phyloP scores from a whole-genome alignment of 2,329 filamentous ascomycete species.

The Fusarium neocosmosporiellum region DNA sequence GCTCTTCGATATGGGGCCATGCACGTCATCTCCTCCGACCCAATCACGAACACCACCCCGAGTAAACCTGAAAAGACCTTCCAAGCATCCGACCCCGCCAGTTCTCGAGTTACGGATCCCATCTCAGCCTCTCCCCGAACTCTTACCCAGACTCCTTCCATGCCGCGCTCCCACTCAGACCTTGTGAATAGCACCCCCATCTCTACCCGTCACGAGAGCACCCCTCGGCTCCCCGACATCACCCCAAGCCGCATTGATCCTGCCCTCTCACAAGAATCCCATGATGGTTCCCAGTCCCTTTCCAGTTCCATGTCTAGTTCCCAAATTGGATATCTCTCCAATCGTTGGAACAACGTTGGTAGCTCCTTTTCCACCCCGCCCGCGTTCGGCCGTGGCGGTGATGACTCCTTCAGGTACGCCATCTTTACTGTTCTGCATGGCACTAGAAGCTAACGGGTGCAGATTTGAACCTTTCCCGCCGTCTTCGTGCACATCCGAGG shows the following conservation, averaged over 20 bases:
- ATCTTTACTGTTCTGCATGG: background rate
- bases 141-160: constrained; percentile 42
- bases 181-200: constrained; percentile 42
- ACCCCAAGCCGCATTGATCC: constrained; percentile 42
- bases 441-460: constrained; percentile 14
- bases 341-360: constrained; percentile 64
- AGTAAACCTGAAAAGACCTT: constrained; percentile 43
- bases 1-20: constrained; percentile 67
- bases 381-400: constrained; percentile 51
- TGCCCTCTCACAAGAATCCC: constrained; percentile 43
- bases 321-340: constrained; percentile 64
- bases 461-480: constrained; percentile 59
- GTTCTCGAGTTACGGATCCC: constrained; percentile 40
- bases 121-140: constrained; percentile 39
- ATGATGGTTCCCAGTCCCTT: constrained; percentile 43
- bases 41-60: constrained; percentile 45
- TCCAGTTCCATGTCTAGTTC: constrained; percentile 55
- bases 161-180: constrained; percentile 40
- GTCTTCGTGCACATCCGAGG: constrained; percentile 55
- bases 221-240: constrained; percentile 34
- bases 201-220: constrained; percentile 30
- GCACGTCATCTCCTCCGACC: constrained; percentile 62
- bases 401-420: constrained; percentile 61
- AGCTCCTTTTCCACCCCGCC: constrained; percentile 64
- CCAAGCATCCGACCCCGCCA: constrained; percentile 43